A percentile compares a stretch with the other conserved stretches of the same genome.
phyloP scores from a whole-genome alignment of 441 rosid species.

The Eruca vesicaria region DNA sequence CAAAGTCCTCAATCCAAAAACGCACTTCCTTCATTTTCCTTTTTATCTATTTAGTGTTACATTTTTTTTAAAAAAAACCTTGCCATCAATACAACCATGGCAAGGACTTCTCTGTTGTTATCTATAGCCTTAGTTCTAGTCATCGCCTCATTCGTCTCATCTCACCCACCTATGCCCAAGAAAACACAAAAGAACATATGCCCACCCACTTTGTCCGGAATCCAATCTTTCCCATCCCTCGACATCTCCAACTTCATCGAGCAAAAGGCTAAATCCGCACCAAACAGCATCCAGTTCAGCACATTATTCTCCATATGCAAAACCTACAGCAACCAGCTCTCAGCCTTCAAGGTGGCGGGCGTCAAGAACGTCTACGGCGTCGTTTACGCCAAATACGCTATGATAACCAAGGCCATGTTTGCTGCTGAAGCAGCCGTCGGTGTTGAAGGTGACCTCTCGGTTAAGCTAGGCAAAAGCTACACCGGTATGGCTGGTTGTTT shows the following conservation, averaged over 20 bases:
- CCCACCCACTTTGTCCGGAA: slow-evolving; percentile 13
- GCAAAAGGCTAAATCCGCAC: not conserved
- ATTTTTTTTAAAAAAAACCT: not conserved
- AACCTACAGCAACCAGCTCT: slow-evolving; percentile 1
- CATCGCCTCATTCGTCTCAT: slow-evolving; percentile 9
- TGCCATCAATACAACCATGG: slow-evolving; percentile 29
- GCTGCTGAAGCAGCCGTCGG: slow-evolving; percentile 13
- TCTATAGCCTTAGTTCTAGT: slow-evolving; percentile 23
- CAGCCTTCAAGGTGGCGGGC: not conserved
- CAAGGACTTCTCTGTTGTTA: slow-evolving; percentile 35
- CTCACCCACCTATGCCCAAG: slow-evolving; percentile 23
- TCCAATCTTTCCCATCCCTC: slow-evolving; percentile 8
- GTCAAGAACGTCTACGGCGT: not conserved
- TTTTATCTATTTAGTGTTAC: not conserved
- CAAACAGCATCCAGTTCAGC: not conserved
- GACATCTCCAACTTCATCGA: slow-evolving; percentile 11
- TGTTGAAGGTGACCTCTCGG: not conserved
- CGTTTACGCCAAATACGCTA: not conserved
- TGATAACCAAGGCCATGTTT: not conserved
- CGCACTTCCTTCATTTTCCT: slow-evolving; percentile 25
- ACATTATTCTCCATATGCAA: slow-evolving; percentile 9
- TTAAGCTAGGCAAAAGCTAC: slow-evolving; percentile 4
- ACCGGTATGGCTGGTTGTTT: slow-evolving; percentile 10
- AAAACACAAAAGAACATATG: not conserved
- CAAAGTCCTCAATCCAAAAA: not conserved